These are phyloP conservation scores for Ramalina intermedia DNA, from an alignment of 495 filamentous ascomycete genomes.

Conservation along the genomic window DNA sequence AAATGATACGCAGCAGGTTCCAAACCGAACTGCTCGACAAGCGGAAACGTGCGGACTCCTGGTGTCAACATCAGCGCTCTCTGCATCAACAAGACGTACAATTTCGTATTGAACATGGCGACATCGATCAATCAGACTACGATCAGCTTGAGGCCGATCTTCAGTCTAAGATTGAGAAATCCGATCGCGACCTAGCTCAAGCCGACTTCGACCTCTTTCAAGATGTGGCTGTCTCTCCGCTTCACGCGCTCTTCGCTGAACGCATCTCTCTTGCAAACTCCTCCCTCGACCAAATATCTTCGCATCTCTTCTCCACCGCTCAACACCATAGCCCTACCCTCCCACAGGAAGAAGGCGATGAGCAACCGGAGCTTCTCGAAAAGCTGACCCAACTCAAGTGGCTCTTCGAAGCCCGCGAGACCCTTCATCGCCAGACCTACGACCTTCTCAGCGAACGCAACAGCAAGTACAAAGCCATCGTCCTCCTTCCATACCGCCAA, in stretches of 20 bases:
- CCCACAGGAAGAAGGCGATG: slow-evolving; percentile 87
- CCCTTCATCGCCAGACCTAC: slow-evolving; percentile 68
- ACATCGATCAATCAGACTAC: slow-evolving; percentile 66
- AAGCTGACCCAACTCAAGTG: slow-evolving; percentile 91
- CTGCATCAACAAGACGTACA: slow-evolving; percentile 52
- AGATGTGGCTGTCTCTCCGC: slow-evolving; percentile 54
- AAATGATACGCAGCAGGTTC: slow-evolving; percentile 49
- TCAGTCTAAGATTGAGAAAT: slow-evolving; percentile 43
- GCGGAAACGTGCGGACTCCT: slow-evolving; percentile 24
- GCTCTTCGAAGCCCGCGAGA: slow-evolving; percentile 89
- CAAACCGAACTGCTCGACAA: slow-evolving; percentile 24
- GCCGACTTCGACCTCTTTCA: slow-evolving; percentile 67
- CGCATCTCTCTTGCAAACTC: slow-evolving; percentile 20
- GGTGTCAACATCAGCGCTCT: slow-evolving; percentile 31
- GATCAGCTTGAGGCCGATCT: slow-evolving; percentile 60
- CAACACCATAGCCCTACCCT: slow-evolving; percentile 59
- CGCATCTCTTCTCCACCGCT: slow-evolving; percentile 57
- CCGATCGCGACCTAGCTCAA: slow-evolving; percentile 48
- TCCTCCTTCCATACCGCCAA: slow-evolving; percentile 66
- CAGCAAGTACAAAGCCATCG: slow-evolving; percentile 66
- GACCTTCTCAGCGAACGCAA: slow-evolving; percentile 73
- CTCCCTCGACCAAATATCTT: slow-evolving; percentile 37
- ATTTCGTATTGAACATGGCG: slow-evolving; percentile 55
- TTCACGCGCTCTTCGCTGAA: slow-evolving; percentile 53
- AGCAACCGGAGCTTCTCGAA: slow-evolving; percentile 85